A percentile compares a stretch with the other conserved stretches of the same genome.
phyloP scores from a whole-genome alignment of 371 early-diverging fungal species.

The Mucor mucedo region DNA sequence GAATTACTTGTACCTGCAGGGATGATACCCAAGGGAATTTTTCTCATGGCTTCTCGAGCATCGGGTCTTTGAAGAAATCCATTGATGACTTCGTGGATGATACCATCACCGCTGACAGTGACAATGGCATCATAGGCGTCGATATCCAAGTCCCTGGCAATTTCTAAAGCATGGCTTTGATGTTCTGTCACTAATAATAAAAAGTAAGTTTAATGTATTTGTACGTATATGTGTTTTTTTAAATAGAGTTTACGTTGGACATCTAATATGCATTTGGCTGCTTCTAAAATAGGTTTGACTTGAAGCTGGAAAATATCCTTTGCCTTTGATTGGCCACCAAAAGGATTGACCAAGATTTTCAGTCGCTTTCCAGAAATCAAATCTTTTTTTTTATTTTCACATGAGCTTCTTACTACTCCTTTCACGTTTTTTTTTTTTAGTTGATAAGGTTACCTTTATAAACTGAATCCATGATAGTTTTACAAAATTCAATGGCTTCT shows the following conservation, averaged over 20 bases:
- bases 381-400: neutral
- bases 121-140: slow-evolving; percentile 63
- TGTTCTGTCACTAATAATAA: slow-evolving; percentile 60
- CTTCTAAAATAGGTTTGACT: slow-evolving; percentile 65
- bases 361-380: slow-evolving; percentile 38
- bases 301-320: slow-evolving; percentile 52
- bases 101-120: slow-evolving; percentile 80
- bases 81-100: slow-evolving; percentile 80
- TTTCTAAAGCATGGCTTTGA: slow-evolving; percentile 68
- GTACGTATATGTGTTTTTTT: neutral
- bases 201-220: neutral
- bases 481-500: slow-evolving; percentile 36
- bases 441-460: slow-evolving; percentile 20
- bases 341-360: slow-evolving; percentile 75
- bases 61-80: slow-evolving; percentile 73
- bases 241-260: slow-evolving; percentile 50
- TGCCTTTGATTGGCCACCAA: slow-evolving; percentile 73
- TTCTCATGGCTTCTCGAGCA: slow-evolving; percentile 53
- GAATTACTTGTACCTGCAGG: slow-evolving; percentile 73
- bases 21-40: slow-evolving; percentile 68
- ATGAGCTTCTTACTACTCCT: neutral
- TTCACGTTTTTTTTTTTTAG: neutral
- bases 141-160: slow-evolving; percentile 62
- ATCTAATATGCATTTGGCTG: slow-evolving; percentile 62
- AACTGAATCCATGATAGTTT: slow-evolving; percentile 30